Evolutionary conservation across 768 basidiomycete species (phyloP), one percentile per base, ranked within the genome.

Genomic region (Amanita muscaria): DNA sequence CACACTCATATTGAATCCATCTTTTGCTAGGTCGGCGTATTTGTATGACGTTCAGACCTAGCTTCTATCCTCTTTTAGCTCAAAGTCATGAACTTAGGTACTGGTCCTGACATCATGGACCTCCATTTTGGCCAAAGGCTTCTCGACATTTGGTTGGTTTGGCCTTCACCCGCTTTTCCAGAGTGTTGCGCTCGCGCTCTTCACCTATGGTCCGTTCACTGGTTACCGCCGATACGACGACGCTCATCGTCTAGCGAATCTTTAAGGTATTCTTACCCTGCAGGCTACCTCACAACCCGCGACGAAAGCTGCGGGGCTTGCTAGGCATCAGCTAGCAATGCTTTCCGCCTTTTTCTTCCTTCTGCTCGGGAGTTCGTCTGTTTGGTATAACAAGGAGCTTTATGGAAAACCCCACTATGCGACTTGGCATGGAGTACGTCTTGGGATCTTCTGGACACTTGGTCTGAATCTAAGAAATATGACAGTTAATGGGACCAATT

Each of bases 341-440:
- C 59, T 83, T 5, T 59, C 61, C 8, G 29, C 75, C 2, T 60
- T 83, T 27, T 80, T 82, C 1, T 54, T 69, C 11, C 69, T 89
- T 47, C 32, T 74, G 5, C 36, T 79, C 7, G 88, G 88, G 2
- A 73, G 77, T 1, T 58, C 67, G n/a, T 71, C 80, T 1, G 73
- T 91, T 37, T 63, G 70, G 41, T 72, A 71, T 44, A 79, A 81
- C 55, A 92, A 92, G 57, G 61, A 59, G 33, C 44, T 69, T 0
- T 63, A 73, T 41, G 61, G 52, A 4, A 68, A 68, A 1, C 48
- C 64, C 3, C 88, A 90, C 55, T 82, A 86, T 48, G 72, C 69
- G 3, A 74, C 78, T 7, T 86, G 83, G 85, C 89, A 91, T 62
- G 79, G 76, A 3, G 84, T 87, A 58, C 53, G 77, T 56, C 24